Evolutionary conservation across 305 asterid genomes (phyloP).

Genomic region (Solanum hybrid): DNA sequence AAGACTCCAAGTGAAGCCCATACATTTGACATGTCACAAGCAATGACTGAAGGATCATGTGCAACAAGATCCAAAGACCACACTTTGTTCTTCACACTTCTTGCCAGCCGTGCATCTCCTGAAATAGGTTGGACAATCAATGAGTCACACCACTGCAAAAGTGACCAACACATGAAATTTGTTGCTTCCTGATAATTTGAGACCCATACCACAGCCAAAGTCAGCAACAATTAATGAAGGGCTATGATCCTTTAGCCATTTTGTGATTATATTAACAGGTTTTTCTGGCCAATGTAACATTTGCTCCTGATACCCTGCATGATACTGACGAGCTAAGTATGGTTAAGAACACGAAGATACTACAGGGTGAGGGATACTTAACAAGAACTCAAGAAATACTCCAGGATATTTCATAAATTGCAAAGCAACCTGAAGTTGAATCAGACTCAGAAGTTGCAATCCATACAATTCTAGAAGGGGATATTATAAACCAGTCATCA

Average conservation of each 20-base stretch:
- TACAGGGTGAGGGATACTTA: not conserved
- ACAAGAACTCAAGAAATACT: not conserved
- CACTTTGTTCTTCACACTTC: conserved; percentile 75
- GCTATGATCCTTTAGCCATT: conserved; percentile 60
- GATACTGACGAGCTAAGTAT: conserved; percentile 53
- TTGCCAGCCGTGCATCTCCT: conserved; percentile 89
- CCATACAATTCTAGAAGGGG: not conserved
- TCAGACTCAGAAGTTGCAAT: not conserved
- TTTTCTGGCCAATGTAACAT: conserved; percentile 89
- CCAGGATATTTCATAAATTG: not conserved
- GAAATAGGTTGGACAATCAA: conserved; percentile 12
- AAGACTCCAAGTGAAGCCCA: conserved; percentile 10
- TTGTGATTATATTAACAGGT: conserved; percentile 61
- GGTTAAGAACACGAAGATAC: conserved; percentile 14
- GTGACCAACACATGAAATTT: not conserved
- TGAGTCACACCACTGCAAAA: not conserved
- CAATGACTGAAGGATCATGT: conserved; percentile 68
- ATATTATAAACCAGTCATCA: not conserved
- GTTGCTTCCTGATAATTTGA: not conserved
- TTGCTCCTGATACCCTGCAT: conserved; percentile 88
- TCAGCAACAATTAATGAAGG: conserved; percentile 73
- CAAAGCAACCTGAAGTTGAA: not conserved
- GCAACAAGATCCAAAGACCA: conserved; percentile 81
- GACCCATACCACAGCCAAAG: conserved; percentile 84
- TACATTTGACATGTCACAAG: conserved; percentile 91